Percentiles rank a stretch among this genome's conserved stretches.
Evolutionary conservation across 257 asterid species (phyloP).

Genomic region (Nemophila menziesii): DNA sequence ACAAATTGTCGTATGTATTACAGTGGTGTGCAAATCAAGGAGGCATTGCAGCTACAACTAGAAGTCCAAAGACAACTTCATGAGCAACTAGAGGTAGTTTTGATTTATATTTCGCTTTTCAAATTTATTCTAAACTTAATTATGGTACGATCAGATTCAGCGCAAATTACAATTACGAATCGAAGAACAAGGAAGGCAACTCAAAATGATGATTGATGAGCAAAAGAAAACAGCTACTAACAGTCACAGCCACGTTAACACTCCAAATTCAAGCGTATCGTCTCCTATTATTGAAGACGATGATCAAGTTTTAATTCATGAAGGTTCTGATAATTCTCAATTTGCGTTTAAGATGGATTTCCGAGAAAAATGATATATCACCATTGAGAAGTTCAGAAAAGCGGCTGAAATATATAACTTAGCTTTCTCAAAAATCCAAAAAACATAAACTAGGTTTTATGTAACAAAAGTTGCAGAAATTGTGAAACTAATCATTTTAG

Average conservation of each 20-base stretch:
- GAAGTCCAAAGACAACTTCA: conserved; percentile 79
- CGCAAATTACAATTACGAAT: conserved; percentile 52
- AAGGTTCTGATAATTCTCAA: conserved; percentile 25
- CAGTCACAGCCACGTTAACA: conserved; percentile 19
- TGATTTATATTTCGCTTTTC: background rate
- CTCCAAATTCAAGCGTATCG: conserved; percentile 16
- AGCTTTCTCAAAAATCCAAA: background rate
- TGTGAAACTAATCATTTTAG: background rate
- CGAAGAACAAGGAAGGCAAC: conserved; percentile 57
- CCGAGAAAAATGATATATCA: background rate
- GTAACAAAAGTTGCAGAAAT: background rate
- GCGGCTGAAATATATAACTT: background rate
- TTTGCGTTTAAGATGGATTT: conserved; percentile 33
- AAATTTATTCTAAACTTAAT: background rate
- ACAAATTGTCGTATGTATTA: conserved; percentile 4
- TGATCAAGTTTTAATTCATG: conserved; percentile 21
- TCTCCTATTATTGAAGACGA: conserved; percentile 25
- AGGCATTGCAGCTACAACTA: conserved; percentile 59
- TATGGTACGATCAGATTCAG: conserved; percentile 31
- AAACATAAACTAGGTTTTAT: background rate
- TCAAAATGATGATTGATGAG: conserved; percentile 50
- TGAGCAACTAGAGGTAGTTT: conserved; percentile 73
- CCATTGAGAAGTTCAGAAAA: background rate
- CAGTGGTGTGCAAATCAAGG: conserved; percentile 66
- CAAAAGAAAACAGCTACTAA: conserved; percentile 47